Base-by-base conservation (phyloP, 208 protist genomes). In the Crithidia bombi region DNA sequence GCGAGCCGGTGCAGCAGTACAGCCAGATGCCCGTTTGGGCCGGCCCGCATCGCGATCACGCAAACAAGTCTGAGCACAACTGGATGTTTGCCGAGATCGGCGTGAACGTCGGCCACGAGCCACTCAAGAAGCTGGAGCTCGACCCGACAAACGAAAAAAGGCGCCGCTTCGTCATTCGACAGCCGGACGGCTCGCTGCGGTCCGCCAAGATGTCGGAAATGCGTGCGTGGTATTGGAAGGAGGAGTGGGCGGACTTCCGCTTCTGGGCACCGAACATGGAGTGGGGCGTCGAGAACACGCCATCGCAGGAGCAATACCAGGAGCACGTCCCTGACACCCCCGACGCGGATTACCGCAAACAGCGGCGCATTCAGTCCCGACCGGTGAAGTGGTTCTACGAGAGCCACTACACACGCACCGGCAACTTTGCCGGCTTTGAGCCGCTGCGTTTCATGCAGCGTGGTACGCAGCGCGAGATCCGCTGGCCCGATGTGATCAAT, bases 181-280 rank as follows among this genome's bases (percentile, higher is more conserved):
- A 97, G 65, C 94, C 94, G 21, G 94, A 98, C 69, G 94, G 94
- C 14, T 94, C 92, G 57, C 82, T 98, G 79, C 90, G 94, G 33
- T 97, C 92, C 15, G 94, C 94, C 46, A 98, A 98, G 73, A 98
- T 96, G 92, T 97, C 92, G n/a, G 94, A 98, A 73, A 98, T 98
- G 90, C 90, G 92, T 25, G 92, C 92, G 30, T 98, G 92, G 91
- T 98, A 98, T 78, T 97, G 93, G 93, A 97, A 97, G 81, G 93
- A 97, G 77, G 90, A 97, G 78, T 97, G 93, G 93, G 93, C 93
- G 11, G 93, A 97, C 82, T 97, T 97, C 65, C 91, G 93, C 55
- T 97, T 97, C 81, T 97, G 93, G 91, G 93, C 88, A 7, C 93
- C 93, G 9, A 90, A 97, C 79, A 97, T 97, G 93, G 91, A 96